A percentile compares a stretch with the other conserved stretches of the same genome.
phyloP scores from a whole-genome alignment of 2,329 filamentous ascomycete genomes.

The Penicillium sp. region DNA sequence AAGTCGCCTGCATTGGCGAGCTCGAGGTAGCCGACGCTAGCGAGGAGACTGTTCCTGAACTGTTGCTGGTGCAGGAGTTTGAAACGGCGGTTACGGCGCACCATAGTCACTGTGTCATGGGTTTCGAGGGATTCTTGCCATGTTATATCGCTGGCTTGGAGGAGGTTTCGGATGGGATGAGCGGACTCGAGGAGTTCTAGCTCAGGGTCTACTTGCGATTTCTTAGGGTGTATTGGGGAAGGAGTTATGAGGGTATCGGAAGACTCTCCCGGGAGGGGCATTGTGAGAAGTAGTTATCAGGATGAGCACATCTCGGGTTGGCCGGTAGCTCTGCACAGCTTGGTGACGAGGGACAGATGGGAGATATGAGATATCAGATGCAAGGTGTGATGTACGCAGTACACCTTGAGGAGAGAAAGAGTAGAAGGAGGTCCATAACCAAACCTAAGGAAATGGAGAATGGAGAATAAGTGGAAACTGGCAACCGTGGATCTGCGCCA shows the following conservation, averaged over 20 bases:
- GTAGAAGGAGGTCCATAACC: background rate
- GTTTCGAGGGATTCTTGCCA: constrained; percentile 15
- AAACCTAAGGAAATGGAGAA: background rate
- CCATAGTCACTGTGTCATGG: constrained; percentile 13
- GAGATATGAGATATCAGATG: background rate
- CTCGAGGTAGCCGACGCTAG: constrained; percentile 49
- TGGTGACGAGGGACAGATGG: background rate
- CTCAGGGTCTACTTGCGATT: constrained; percentile 3
- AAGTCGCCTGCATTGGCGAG: constrained; percentile 55
- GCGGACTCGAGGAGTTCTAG: constrained; percentile 5
- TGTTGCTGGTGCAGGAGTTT: constrained; percentile 27
- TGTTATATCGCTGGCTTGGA: constrained; percentile 21
- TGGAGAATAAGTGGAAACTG: background rate
- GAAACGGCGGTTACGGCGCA: constrained; percentile 12
- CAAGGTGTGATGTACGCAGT: background rate
- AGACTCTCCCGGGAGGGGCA: constrained; percentile 11
- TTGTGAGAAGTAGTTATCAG: constrained; percentile 2
- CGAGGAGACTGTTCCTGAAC: constrained; percentile 34
- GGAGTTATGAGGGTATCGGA: constrained; percentile 16
- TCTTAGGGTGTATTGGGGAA: background rate
- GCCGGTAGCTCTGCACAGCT: constrained; percentile 4
- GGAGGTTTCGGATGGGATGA: constrained; percentile 14
- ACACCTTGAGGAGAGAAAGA: background rate
- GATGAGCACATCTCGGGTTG: constrained; percentile 7
- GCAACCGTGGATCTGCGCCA: constrained; percentile 5